Percentiles rank a stretch among this genome's conserved stretches.
Conservation (phyloP, 1,284 basidiomycete genomes). For the Sanguinoderma infundibulare region DNA sequence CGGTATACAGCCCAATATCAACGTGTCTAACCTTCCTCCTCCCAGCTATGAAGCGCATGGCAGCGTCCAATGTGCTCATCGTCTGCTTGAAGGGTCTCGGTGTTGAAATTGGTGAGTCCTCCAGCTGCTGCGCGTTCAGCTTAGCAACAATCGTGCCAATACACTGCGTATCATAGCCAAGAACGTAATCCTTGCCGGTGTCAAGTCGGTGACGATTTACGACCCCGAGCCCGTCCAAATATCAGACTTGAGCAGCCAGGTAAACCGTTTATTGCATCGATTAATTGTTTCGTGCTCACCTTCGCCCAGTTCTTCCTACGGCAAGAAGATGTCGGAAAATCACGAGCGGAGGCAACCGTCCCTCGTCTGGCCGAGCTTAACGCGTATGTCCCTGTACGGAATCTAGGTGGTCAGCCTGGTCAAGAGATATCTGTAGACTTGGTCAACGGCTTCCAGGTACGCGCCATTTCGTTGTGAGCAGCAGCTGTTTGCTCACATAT, state of each 20-base stretch:
- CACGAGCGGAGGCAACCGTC: constrained; percentile 85
- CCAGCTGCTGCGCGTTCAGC: constrained; percentile 3
- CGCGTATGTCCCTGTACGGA: constrained; percentile 92
- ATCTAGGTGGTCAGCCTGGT: constrained; percentile 71
- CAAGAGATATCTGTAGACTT: constrained; percentile 80
- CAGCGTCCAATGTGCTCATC: constrained; percentile 93
- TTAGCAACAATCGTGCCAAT: not conserved
- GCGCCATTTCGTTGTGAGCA: constrained; percentile 25
- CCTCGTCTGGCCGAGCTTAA: constrained; percentile 96
- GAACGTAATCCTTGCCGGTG: constrained; percentile 94
- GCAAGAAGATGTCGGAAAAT: constrained; percentile 84
- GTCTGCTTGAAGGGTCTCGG: constrained; percentile 94
- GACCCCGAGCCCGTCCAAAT: constrained; percentile 90
- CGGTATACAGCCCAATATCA: not conserved
- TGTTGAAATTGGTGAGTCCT: constrained; percentile 86
- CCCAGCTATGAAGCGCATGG: constrained; percentile 99
- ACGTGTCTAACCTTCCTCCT: constrained; percentile 7
- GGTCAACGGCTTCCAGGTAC: constrained; percentile 87
- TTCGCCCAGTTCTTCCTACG: constrained; percentile 89
- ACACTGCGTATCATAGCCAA: constrained; percentile 72
- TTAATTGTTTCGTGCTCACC: constrained; percentile 4
- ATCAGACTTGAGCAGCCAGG: constrained; percentile 93
- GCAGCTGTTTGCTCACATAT: not conserved
- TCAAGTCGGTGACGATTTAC: constrained; percentile 96
- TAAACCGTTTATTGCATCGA: constrained; percentile 38